A percentile compares a stretch with the other conserved stretches of the same genome.
Evolutionary conservation across 306 rosid species (phyloP).

Genomic region (Psophocarpus tetragonolobus): DNA sequence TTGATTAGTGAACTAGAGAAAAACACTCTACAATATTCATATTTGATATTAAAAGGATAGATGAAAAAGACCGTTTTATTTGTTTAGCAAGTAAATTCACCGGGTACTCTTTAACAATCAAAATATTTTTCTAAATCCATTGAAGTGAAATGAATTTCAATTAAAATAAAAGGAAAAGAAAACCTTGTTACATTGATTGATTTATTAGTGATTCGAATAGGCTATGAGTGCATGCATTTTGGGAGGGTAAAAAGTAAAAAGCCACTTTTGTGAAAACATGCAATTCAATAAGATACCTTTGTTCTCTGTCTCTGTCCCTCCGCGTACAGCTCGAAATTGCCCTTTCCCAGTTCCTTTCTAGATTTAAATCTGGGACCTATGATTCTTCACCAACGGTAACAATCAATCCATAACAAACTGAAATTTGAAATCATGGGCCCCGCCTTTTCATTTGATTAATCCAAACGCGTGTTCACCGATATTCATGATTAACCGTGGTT

Average conservation of each 20-base stretch:
- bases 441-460: background rate
- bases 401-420: constrained; percentile 12
- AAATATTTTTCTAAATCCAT: background rate
- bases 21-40: background rate
- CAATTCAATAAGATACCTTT: background rate
- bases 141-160: background rate
- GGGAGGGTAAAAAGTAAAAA: constrained; percentile 21
- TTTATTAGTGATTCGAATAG: background rate
- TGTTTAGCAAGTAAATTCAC: background rate
- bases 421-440: constrained; percentile 47
- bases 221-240: background rate
- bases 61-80: background rate
- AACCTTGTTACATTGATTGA: background rate
- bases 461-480: constrained; percentile 27
- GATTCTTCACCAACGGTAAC: constrained; percentile 45
- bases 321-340: constrained; percentile 35
- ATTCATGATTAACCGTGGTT: constrained; percentile 11
- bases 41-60: background rate
- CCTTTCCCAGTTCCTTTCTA: constrained; percentile 19
- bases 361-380: constrained; percentile 40
- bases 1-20: background rate
- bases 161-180: background rate
- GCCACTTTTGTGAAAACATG: background rate
- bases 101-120: background rate
- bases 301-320: background rate